A percentile compares a stretch with the other conserved stretches of the same genome.
These are phyloP conservation scores for Penicillium paneum DNA, from an alignment of 2,329 filamentous ascomycete genomes.

Conservation along the genomic window DNA sequence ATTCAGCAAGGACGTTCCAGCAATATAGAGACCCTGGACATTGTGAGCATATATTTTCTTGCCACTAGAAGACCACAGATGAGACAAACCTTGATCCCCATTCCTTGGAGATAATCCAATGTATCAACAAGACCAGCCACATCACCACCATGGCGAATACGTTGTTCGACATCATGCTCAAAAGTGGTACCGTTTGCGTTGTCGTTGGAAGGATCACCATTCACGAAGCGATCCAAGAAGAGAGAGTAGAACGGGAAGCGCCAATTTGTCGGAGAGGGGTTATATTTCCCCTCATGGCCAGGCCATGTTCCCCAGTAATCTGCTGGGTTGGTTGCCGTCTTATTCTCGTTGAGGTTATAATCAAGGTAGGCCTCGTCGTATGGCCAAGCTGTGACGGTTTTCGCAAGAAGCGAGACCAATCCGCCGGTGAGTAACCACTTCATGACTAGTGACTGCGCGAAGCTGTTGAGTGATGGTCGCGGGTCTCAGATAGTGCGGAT, in stretches of 20 bases:
- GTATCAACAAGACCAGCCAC: constrained; percentile 57
- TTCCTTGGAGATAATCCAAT: constrained; percentile 62
- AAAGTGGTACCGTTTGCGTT: constrained; percentile 58
- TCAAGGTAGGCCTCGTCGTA: constrained; percentile 52
- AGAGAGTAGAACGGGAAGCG: constrained; percentile 64
- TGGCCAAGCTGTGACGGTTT: constrained; percentile 34
- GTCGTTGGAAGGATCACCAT: constrained; percentile 63
- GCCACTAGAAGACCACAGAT: background rate
- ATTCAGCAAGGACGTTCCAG: constrained; percentile 62
- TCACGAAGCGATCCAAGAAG: constrained; percentile 62
- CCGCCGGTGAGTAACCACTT: constrained; percentile 29
- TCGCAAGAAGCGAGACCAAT: constrained; percentile 32
- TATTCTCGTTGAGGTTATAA: constrained; percentile 62
- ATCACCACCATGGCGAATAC: constrained; percentile 63
- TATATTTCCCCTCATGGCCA: constrained; percentile 45
- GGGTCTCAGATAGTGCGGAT: background rate
- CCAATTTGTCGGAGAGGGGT: constrained; percentile 59
- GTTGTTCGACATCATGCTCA: constrained; percentile 59
- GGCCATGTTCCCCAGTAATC: constrained; percentile 58
- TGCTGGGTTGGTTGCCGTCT: constrained; percentile 52
- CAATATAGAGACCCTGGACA: constrained; percentile 56
- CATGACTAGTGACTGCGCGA: constrained; percentile 23
- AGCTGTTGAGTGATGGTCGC: background rate
- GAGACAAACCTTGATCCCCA: constrained; percentile 56
- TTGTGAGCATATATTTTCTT: constrained; percentile 6